Evolutionary conservation across 345 rosid genomes (phyloP).

Genomic region (Rubroshorea leprosula): DNA sequence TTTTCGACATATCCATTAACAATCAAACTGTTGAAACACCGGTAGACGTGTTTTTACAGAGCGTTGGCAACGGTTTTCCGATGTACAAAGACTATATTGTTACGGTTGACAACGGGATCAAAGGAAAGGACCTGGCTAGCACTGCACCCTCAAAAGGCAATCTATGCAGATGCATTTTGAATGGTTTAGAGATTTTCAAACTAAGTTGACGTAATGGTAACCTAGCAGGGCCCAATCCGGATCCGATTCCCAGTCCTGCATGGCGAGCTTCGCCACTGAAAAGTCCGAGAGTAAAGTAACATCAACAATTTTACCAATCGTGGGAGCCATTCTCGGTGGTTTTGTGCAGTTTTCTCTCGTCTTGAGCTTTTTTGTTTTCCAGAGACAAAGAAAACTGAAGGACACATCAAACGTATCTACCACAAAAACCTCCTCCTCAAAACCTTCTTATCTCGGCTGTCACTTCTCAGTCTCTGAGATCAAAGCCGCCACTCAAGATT

Average conservation of each 20-base stretch:
- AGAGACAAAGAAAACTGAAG: no score
- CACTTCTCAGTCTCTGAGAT: conserved; percentile 30
- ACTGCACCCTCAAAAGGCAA: conserved; percentile 15
- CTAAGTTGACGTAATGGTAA: not conserved
- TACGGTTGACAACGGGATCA: not conserved
- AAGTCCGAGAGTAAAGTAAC: conserved; percentile 4
- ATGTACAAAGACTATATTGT: conserved; percentile 26
- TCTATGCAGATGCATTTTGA: conserved; percentile 27
- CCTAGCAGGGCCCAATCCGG: conserved; percentile 31
- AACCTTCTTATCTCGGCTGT: conserved; percentile 21
- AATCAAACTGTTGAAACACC: not conserved
- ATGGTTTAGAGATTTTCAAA: conserved; percentile 40
- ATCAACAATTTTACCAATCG: not conserved
- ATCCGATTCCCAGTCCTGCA: not conserved
- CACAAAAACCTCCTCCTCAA: not conserved
- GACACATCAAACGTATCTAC: no score
- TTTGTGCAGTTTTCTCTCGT: no score
- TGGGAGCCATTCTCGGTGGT: not conserved
- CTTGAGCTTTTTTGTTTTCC: no score
- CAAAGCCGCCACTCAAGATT: no score
- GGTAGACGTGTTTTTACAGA: conserved; percentile 4
- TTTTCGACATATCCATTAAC: conserved; percentile 23
- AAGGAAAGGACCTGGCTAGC: conserved; percentile 15
- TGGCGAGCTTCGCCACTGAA: not conserved
- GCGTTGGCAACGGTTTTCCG: conserved; percentile 23